Evolutionary conservation across 192 early-diverging fungal species (phyloP).

Genomic region (Piromyces finnis): DNA sequence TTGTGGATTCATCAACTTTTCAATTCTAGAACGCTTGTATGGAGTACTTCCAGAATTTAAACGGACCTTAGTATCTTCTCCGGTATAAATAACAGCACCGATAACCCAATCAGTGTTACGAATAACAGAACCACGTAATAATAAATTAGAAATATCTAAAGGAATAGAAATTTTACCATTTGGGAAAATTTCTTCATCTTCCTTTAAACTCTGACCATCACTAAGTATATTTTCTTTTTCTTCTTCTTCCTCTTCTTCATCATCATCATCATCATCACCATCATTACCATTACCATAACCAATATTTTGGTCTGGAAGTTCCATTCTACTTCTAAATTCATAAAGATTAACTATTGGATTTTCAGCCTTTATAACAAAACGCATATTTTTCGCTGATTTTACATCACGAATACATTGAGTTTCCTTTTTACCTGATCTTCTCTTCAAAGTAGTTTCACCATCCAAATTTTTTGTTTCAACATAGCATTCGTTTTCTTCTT

Average conservation of each 20-base stretch:
- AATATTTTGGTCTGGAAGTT: neutral
- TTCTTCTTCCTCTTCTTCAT: too few species aligned
- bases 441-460: conserved; percentile 95
- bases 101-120: conserved; percentile 82
- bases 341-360: conserved; percentile 75
- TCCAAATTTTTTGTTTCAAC: conserved; percentile 96
- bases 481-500: conserved; percentile 66
- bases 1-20: conserved; percentile 79
- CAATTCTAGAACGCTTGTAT: conserved; percentile 77
- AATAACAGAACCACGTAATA: conserved; percentile 81
- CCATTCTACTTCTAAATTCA: conserved; percentile 61
- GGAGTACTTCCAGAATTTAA: conserved; percentile 84
- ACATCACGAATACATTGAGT: conserved; percentile 44
- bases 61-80: conserved; percentile 92
- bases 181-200: neutral
- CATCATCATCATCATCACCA: too few species aligned
- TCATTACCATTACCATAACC: neutral
- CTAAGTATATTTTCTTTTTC: neutral
- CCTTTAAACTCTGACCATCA: neutral
- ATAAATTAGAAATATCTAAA: conserved; percentile 10
- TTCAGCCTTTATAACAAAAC: conserved; percentile 65
- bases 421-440: conserved; percentile 44
- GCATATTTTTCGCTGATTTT: conserved; percentile 13
- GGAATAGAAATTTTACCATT: neutral
- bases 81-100: conserved; percentile 78